Conservation (phyloP, 352 stramenopile species). For the Globisporangium acanthophoron region DNA sequence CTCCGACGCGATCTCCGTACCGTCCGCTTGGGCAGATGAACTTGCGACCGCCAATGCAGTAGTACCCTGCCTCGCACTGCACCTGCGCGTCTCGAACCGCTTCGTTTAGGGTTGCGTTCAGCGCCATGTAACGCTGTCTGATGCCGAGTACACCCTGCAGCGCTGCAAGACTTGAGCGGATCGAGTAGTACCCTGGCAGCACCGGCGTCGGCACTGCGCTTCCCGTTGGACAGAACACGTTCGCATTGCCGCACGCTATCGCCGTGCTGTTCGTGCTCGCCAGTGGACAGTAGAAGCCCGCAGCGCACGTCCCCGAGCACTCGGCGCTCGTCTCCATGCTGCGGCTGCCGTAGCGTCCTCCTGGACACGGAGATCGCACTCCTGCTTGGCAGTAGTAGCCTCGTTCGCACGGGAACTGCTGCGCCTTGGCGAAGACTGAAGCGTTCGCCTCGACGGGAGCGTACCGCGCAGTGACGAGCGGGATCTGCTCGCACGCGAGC, state of each 20-base stretch:
- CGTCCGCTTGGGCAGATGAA: slow-evolving; percentile 57
- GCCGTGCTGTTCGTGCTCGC: slow-evolving; percentile 42
- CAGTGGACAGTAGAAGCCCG: slow-evolving; percentile 60
- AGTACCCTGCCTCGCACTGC: slow-evolving; percentile 61
- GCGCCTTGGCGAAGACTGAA: slow-evolving; percentile 33
- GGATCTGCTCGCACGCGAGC: slow-evolving; percentile 22
- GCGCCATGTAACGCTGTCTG: slow-evolving; percentile 2
- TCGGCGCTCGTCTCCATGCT: slow-evolving; percentile 22
- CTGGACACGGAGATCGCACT: slow-evolving; percentile 47
- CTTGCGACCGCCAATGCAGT: slow-evolving; percentile 45
- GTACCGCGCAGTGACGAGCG: slow-evolving; percentile 1
- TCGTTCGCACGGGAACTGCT: slow-evolving; percentile 51
- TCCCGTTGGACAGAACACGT: slow-evolving; percentile 56
- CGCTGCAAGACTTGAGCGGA: slow-evolving; percentile 11
- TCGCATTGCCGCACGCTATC: slow-evolving; percentile 24
- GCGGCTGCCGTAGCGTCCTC: slow-evolving; percentile 31
- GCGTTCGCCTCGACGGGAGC: slow-evolving; percentile 13
- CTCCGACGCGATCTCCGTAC: slow-evolving; percentile 35
- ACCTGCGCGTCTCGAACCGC: slow-evolving; percentile 39
- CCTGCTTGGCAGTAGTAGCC: slow-evolving; percentile 56
- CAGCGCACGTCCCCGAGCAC: slow-evolving; percentile 39
- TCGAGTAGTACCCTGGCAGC: slow-evolving; percentile 56
- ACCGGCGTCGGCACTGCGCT: slow-evolving; percentile 52
- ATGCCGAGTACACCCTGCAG: not conserved
- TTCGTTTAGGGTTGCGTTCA: slow-evolving; percentile 22